A percentile compares a stretch with the other conserved stretches of the same genome.
Conservation (phyloP, 2,329 filamentous ascomycete genomes). For the Paecilomyces variotii region DNA sequence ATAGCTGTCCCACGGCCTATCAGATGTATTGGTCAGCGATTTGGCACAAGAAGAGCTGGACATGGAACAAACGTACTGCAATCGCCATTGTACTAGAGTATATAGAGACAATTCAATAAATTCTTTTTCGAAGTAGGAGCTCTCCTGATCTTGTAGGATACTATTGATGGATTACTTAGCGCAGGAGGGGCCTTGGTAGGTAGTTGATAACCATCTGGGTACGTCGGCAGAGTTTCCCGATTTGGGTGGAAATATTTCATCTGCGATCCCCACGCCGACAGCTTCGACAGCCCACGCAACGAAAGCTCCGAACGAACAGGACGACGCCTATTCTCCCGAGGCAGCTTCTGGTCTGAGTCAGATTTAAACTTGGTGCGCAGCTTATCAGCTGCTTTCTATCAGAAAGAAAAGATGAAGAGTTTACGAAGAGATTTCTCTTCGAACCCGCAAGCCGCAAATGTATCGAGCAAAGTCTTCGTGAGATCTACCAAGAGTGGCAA, state of each 20-base stretch:
- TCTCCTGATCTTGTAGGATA: neutral
- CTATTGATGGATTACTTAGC: neutral
- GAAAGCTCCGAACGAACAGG: neutral
- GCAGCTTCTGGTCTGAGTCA: neutral
- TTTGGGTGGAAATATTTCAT: constrained; percentile 8
- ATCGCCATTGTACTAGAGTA: constrained; percentile 6
- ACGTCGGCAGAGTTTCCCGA: constrained; percentile 16
- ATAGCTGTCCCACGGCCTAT: constrained; percentile 83
- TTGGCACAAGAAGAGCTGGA: neutral
- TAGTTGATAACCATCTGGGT: neutral
- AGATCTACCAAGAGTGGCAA: constrained; percentile 92
- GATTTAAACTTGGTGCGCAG: neutral
- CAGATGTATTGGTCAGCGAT: constrained; percentile 7
- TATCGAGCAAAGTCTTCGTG: constrained; percentile 94
- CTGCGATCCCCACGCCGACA: neutral
- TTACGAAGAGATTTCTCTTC: constrained; percentile 49
- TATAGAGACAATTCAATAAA: neutral
- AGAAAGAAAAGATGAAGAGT: constrained; percentile 47
- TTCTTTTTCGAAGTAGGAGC: neutral
- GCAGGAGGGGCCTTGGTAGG: neutral
- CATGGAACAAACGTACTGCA: constrained; percentile 5
- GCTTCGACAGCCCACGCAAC: neutral
- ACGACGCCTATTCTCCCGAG: constrained; percentile 1
- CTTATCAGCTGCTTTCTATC: neutral
- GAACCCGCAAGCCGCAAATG: constrained; percentile 57